Conservation (phyloP, 768 basidiomycete genomes). For the Leccinum boreale region DNA sequence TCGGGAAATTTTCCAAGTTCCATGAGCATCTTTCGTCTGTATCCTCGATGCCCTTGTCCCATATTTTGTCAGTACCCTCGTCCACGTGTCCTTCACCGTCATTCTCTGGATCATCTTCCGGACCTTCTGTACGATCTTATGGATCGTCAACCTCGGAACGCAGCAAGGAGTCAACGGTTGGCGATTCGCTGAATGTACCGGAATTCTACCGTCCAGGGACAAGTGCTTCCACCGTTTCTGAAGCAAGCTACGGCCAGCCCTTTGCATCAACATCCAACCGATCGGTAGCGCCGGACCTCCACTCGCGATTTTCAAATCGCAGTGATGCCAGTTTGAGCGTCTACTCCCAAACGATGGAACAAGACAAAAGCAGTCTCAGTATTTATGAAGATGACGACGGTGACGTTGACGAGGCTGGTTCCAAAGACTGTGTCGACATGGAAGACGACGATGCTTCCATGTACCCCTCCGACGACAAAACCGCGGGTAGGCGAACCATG, state of each 20-base stretch:
- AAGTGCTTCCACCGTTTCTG: slow-evolving; percentile 19
- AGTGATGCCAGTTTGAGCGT: slow-evolving; percentile 17
- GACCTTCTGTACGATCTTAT: slow-evolving; percentile 26
- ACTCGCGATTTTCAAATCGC: slow-evolving; percentile 20
- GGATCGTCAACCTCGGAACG: slow-evolving; percentile 19
- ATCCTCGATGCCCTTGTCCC: slow-evolving; percentile 21
- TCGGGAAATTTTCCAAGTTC: slow-evolving; percentile 25
- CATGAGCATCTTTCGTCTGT: slow-evolving; percentile 33
- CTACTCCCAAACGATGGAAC: slow-evolving; percentile 16
- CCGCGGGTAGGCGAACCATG: slow-evolving; percentile 34
- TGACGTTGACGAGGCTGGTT: slow-evolving; percentile 15
- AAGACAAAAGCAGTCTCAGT: slow-evolving; percentile 15
- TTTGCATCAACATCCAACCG: slow-evolving; percentile 3
- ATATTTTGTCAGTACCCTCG: slow-evolving; percentile 2
- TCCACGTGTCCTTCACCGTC: slow-evolving; percentile 19
- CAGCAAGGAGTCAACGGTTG: slow-evolving; percentile 4
- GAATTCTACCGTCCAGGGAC: slow-evolving; percentile 21
- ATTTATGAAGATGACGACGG: slow-evolving; percentile 23
- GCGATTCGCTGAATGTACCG: slow-evolving; percentile 6
- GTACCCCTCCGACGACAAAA: slow-evolving; percentile 30
- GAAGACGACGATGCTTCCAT: slow-evolving; percentile 30
- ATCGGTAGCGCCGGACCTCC: neutral
- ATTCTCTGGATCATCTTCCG: slow-evolving; percentile 30
- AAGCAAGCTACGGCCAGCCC: slow-evolving; percentile 19
- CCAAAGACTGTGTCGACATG: slow-evolving; percentile 13